Evolutionary conservation across 179 eudicot species (phyloP), one percentile per base, ranked within the genome.

Genomic region (Beta macrorhiza): DNA sequence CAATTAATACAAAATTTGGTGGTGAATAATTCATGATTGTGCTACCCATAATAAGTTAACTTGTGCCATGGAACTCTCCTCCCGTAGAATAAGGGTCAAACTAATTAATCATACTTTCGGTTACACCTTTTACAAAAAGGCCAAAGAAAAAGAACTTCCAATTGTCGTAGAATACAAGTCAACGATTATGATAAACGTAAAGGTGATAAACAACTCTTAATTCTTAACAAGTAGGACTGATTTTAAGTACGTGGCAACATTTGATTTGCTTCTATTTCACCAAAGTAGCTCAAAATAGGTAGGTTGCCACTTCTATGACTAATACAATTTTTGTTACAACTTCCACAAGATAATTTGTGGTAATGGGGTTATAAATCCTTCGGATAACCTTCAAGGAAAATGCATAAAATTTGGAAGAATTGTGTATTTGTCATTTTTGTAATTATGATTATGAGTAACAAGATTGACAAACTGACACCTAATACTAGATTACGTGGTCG

Each of bases 31-130:
- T 37, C 42, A 37, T 80, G 72, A 80, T 72, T 80, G 63, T 63
- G 72, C 13, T 32, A 25, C 15, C 42, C 25, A 14, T 42, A 72
- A 80, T 73, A 73, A 19, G 0, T 71, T 17, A 55, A 65, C 45
- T 74, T 55, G 53, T 59, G 65, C 10, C 32, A 72, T 51, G 55
- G 29, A 72, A 7, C 32, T 67, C 72, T 56, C 67, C 77, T 67
- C 68, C 83, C 83, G 81, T 65, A 77, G 16, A 81, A 53, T 55
- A 63, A 76, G 83, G 80, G 81, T 76, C 80, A 83, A 80, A 80
- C 73, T 42, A 72, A 81, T 20, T 70, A 53, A 82, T 81, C 74
- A 75, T 57, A 73, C 77, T 72, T 72, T 72, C 72, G 80, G 80
- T 75, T 57, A 57, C 13, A 44, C 15, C 64, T 15, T 75, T 75